phyloP scores from a whole-genome alignment of 2,329 filamentous ascomycete genomes.

The Niveomyces coronatus region DNA sequence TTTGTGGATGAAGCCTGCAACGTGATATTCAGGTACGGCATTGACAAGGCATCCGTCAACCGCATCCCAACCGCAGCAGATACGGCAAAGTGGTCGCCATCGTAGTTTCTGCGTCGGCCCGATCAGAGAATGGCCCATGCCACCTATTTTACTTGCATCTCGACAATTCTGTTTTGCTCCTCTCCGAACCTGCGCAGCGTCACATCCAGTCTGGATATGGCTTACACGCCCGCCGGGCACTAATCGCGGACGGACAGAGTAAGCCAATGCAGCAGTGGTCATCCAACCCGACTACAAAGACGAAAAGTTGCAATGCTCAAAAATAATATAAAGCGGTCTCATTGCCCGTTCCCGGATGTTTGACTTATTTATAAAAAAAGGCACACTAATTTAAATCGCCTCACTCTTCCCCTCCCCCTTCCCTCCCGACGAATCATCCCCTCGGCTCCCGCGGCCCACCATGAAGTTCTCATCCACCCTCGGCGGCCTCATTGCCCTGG shows the following conservation, averaged over 20 bases:
- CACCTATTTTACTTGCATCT: not conserved
- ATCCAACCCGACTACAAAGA: not conserved
- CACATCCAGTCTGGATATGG: slow-evolving; percentile 2
- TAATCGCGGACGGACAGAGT: slow-evolving; percentile 1
- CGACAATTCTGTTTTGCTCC: not conserved
- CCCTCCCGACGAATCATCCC: not conserved
- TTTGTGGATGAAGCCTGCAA: too few relatives aligned
- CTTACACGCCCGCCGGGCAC: slow-evolving; percentile 1
- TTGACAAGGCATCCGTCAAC: too few relatives aligned
- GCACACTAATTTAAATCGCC: too few relatives aligned
- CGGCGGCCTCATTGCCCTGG: not conserved
- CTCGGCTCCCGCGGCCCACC: not conserved
- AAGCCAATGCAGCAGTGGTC: slow-evolving; percentile 1
- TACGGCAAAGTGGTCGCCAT: too few relatives aligned
- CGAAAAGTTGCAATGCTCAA: not conserved
- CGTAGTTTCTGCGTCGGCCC: too few relatives aligned
- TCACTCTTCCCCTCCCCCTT: not conserved
- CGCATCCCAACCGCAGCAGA: too few relatives aligned
- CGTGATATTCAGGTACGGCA: too few relatives aligned
- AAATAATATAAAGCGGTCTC: too few relatives aligned
- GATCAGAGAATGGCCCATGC: not conserved
- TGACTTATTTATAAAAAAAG: too few relatives aligned
- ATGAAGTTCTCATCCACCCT: slow-evolving; percentile 3
- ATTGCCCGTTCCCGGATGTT: too few relatives aligned
- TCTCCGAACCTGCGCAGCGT: not conserved